phyloP scores from a whole-genome alignment of 805 yeast genomes.

The Zygosaccharomyces bisporus region DNA sequence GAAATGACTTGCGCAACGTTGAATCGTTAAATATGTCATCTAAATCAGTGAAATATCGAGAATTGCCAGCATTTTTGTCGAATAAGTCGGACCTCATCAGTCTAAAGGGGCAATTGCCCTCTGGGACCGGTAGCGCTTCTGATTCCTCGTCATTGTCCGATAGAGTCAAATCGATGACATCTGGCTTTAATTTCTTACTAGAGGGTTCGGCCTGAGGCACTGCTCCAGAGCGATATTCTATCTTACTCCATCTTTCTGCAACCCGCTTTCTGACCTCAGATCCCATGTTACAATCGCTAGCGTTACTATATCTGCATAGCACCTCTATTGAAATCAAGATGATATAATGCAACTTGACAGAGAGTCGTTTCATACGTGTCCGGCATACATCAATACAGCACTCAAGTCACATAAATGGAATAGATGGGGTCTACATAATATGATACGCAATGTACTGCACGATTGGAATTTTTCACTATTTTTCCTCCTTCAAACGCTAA shows the following conservation, averaged over 20 bases:
- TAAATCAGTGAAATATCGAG: slow-evolving; percentile 25
- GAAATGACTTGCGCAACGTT: slow-evolving; percentile 38
- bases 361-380: background rate
- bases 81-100: slow-evolving; percentile 24
- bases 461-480: no score
- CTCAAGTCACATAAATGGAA: no score
- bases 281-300: background rate
- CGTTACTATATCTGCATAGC: background rate
- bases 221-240: slow-evolving; percentile 11
- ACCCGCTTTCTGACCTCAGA: slow-evolving; percentile 20
- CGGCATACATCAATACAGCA: no score
- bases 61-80: slow-evolving; percentile 17
- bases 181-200: slow-evolving; percentile 7
- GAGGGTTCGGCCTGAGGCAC: background rate
- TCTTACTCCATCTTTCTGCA: slow-evolving; percentile 20
- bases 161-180: slow-evolving; percentile 17
- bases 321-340: background rate
- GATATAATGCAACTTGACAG: background rate
- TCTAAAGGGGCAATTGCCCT: slow-evolving; percentile 17
- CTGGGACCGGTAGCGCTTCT: background rate
- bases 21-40: slow-evolving; percentile 35
- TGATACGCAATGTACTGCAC: no score
- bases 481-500: no score
- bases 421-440: no score
- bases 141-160: slow-evolving; percentile 6